Base-by-base conservation (phyloP, 2,329 filamentous ascomycete species). In the Diaporthe sp. region DNA sequence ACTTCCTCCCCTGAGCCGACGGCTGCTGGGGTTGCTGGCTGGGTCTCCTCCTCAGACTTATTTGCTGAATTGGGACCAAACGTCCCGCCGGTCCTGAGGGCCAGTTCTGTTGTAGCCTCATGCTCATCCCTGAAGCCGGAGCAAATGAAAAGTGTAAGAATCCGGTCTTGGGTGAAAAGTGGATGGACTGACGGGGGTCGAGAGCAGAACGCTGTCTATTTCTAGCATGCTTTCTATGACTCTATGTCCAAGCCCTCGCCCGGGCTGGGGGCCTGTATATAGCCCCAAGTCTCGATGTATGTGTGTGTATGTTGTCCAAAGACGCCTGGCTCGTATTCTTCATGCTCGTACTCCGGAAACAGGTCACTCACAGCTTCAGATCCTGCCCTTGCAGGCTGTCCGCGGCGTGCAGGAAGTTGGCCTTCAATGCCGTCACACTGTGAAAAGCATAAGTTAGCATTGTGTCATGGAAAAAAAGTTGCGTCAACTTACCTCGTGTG, bases 361-460 rank as follows among this genome's bases (percentile, higher is more conserved):
- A 73, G 72, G 60, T 79, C 76, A 95, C 94, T 96, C 90, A 97
- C 92, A 97, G 86, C 87, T 93, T 92, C 82, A 98, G 88, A 87
- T 97, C 95, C 78, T 89, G 88, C 80, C 92, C 88, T 76, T 92
- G 86, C 79, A 92, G 87, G 75, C 92, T 88, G 76, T 90, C 86
- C 52, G 87, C 84, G 15, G 90, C 89, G 82, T 96, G 95, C 90
- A 94, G 95, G 83, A 98, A 99, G 83, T 98, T 98, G 55, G 96
- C 96, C 83, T 94, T 94, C 78, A 98, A 84, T 19, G 96, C 95
- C 5, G 97, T 98, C 73, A 99, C 92, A 83, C 95, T 97, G 80
- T 77, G 40, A 40, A 33, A 4, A 69, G 42, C 75, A 74, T 7
- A 54, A 38, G 57, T 66, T 61, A 57, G 74, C 71, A 28, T 30